These are phyloP conservation scores for Beauveria medogensis DNA, from an alignment of 2,329 filamentous ascomycete species.

Conservation along the genomic window DNA sequence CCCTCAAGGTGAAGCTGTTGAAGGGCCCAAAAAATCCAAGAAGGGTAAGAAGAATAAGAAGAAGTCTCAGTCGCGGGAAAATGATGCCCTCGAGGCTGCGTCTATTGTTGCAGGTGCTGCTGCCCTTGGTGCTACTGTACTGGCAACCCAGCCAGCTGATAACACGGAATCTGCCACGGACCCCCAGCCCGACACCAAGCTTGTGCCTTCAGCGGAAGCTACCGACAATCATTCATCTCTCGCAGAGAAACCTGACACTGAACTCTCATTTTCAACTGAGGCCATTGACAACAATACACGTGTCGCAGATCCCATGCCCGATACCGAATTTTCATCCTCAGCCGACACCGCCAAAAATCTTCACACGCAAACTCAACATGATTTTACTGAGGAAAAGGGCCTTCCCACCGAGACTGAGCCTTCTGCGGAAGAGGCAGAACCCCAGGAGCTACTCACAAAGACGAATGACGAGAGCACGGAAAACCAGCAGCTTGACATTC, in stretches of 20 bases:
- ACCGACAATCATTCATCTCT: not conserved
- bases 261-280: not conserved
- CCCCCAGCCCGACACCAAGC: not conserved
- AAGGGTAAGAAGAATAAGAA: slow-evolving; percentile 18
- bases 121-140: not conserved
- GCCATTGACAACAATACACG: not conserved
- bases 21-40: slow-evolving; percentile 14
- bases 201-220: not conserved
- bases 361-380: not conserved
- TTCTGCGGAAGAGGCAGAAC: slow-evolving; percentile 13
- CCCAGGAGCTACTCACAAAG: slow-evolving; percentile 10
- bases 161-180: slow-evolving; percentile 5
- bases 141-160: not conserved
- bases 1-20: not conserved
- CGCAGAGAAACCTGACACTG: not conserved
- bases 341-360: not conserved
- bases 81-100: not conserved
- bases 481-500: not conserved
- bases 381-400: not conserved
- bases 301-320: not conserved
- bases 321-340: not conserved
- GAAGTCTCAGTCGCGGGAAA: slow-evolving; percentile 9
- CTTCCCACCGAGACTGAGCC: not conserved
- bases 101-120: not conserved
- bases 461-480: slow-evolving; percentile 15